Evolutionary conservation across 2,329 filamentous ascomycete genomes (phyloP).

Genomic region (Trichoderma sp.): DNA sequence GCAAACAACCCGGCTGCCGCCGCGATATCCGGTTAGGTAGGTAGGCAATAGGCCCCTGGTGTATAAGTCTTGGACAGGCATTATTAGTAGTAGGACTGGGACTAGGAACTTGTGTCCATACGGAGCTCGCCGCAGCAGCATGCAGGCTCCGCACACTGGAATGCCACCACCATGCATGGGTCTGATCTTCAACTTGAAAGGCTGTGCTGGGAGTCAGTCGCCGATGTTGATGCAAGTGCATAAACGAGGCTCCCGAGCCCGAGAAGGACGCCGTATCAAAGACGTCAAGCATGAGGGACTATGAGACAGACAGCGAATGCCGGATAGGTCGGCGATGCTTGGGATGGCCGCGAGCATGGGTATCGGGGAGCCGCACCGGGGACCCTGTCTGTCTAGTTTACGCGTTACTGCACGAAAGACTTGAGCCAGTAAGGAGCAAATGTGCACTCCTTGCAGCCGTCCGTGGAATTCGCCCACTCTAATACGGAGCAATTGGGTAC

Average conservation of each 20-base stretch:
- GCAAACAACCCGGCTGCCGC: constrained; percentile 19
- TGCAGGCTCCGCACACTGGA: neutral
- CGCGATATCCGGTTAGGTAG: constrained; percentile 22
- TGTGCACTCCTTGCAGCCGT: neutral
- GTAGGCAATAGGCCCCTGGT: neutral
- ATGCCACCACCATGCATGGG: constrained; percentile 4
- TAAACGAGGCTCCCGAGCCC: neutral
- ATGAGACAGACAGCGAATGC: neutral
- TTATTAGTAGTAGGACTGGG: neutral
- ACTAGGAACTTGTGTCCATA: constrained; percentile 1
- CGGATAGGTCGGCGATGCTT: constrained; percentile 25
- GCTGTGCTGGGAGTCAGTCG: constrained; percentile 11
- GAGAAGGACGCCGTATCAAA: neutral
- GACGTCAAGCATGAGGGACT: neutral
- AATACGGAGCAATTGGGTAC: constrained; percentile 16
- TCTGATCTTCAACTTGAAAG: neutral
- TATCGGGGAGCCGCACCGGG: constrained; percentile 21
- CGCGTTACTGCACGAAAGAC: constrained; percentile 23
- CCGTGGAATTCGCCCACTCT: neutral
- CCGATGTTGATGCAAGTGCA: neutral
- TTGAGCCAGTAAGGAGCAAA: constrained; percentile 13
- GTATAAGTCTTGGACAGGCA: neutral
- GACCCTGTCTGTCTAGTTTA: constrained; percentile 11
- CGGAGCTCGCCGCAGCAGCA: constrained; percentile 2
- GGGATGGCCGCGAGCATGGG: constrained; percentile 21